Evolutionary conservation across 2,329 filamentous ascomycete species (phyloP).

Genomic region (Mollisia scopiformis): DNA sequence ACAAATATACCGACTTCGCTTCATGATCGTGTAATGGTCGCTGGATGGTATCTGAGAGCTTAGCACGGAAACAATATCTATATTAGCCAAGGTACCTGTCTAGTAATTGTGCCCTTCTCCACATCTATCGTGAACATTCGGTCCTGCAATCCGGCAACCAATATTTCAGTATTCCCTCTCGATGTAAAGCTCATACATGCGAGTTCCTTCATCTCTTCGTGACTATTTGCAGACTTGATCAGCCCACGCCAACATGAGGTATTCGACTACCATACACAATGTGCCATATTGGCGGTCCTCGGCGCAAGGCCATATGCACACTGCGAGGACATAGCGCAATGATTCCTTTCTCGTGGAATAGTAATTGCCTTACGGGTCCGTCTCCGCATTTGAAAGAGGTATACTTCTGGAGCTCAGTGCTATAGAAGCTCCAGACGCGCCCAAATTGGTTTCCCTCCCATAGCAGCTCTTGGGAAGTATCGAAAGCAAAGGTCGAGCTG

Average conservation of each 20-base stretch:
- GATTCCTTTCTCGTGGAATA: constrained; percentile 90
- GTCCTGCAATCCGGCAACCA: constrained; percentile 85
- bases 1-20: constrained; percentile 86
- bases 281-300: constrained; percentile 88
- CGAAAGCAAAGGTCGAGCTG: constrained; percentile 84
- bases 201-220: constrained; percentile 80
- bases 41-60: constrained; percentile 65
- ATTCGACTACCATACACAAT: constrained; percentile 60
- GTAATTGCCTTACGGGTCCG: constrained; percentile 81
- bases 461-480: constrained; percentile 84
- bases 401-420: constrained; percentile 82
- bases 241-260: constrained; percentile 18
- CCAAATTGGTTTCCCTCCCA: constrained; percentile 92
- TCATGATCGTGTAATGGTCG: constrained; percentile 88
- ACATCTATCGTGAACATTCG: constrained; percentile 79
- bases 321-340: constrained; percentile 82
- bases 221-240: constrained; percentile 45
- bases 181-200: constrained; percentile 96
- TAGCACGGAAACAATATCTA: constrained; percentile 27
- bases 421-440: constrained; percentile 85
- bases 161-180: constrained; percentile 78
- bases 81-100: constrained; percentile 52
- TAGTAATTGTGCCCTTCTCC: constrained; percentile 71
- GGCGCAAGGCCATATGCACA: constrained; percentile 84
- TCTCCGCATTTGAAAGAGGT: constrained; percentile 84